Evolutionary conservation across 2,329 filamentous ascomycete species (phyloP).

Genomic region (Arachnomyces sp.): DNA sequence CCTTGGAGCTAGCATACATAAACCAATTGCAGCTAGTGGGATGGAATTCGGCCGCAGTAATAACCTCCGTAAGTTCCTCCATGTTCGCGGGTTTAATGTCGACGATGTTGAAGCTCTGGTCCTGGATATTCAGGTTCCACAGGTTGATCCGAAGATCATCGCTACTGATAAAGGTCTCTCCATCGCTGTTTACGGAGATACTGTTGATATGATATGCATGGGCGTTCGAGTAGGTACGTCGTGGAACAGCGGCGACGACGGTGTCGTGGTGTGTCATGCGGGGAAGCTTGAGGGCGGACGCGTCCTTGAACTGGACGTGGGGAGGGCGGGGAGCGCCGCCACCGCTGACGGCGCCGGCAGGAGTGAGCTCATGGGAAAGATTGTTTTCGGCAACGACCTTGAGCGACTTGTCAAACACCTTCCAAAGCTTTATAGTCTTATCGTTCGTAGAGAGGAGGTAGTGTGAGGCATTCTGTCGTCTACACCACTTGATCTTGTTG

Average conservation of each 20-base stretch:
- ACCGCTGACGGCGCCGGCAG: conserved; percentile 60
- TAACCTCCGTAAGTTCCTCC: conserved; percentile 98
- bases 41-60: conserved; percentile 96
- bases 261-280: conserved; percentile 97
- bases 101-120: conserved; percentile 99
- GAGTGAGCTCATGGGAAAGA: conserved; percentile 85
- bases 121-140: conserved; percentile 98
- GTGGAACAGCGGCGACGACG: conserved; percentile 89
- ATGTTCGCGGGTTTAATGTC: conserved; percentile 99
- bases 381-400: conserved; percentile 99
- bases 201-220: conserved; percentile 99
- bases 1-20: conserved; percentile 99
- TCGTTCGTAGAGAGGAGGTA: conserved; percentile 98
- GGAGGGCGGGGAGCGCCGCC: conserved; percentile 68
- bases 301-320: conserved; percentile 66
- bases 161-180: conserved; percentile 98
- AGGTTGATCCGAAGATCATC: conserved; percentile 96
- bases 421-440: conserved; percentile 99
- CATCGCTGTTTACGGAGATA: conserved; percentile 99
- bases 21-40: conserved; percentile 98
- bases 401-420: conserved; percentile 98
- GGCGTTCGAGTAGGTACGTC: conserved; percentile 94
- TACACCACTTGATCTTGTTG: conserved; percentile 99
- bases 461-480: conserved; percentile 94
- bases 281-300: conserved; percentile 81